Percentiles rank a stretch among this genome's conserved stretches.
Evolutionary conservation across 352 stramenopile species (phyloP).

Genomic region (Phytophthora agathidicida): DNA sequence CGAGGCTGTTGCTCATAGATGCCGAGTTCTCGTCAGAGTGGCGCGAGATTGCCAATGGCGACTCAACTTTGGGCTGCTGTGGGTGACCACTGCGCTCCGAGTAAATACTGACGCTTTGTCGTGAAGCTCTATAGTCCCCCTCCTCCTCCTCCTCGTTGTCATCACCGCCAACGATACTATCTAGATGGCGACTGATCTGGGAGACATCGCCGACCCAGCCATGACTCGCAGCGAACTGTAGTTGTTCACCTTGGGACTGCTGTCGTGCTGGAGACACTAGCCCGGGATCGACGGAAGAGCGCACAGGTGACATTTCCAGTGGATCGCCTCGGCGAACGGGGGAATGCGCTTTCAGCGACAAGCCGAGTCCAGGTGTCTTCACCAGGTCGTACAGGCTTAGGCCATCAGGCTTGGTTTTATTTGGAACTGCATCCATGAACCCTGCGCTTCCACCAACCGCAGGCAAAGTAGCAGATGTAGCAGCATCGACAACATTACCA

Average conservation of each 20-base stretch:
- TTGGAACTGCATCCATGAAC: constrained; percentile 1
- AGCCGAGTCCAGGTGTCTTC: constrained; percentile 32
- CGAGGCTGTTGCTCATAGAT: constrained; percentile 31
- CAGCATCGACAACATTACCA: too few species aligned
- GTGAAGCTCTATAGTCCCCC: not conserved
- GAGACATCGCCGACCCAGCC: constrained; percentile 5
- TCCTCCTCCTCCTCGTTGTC: not conserved
- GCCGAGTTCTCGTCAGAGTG: constrained; percentile 27
- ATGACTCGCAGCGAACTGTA: not conserved
- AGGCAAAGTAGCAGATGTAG: not conserved
- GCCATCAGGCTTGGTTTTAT: constrained; percentile 25
- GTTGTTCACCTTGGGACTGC: not conserved
- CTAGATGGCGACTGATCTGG: not conserved
- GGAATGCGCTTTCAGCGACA: constrained; percentile 9
- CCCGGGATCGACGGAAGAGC: constrained; percentile 6
- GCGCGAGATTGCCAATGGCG: not conserved
- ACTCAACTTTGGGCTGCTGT: not conserved
- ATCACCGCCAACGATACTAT: not conserved
- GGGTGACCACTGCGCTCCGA: not conserved
- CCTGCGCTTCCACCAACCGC: constrained; percentile 1
- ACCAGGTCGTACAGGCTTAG: constrained; percentile 53
- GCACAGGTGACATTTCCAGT: not conserved
- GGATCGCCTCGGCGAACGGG: constrained; percentile 9
- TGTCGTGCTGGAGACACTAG: not conserved
- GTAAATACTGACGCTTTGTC: not conserved